Percentiles rank a stretch among this genome's conserved stretches.
phyloP scores from a whole-genome alignment of 176 grass and related monocot species.

The Luzula sylvatica region DNA sequence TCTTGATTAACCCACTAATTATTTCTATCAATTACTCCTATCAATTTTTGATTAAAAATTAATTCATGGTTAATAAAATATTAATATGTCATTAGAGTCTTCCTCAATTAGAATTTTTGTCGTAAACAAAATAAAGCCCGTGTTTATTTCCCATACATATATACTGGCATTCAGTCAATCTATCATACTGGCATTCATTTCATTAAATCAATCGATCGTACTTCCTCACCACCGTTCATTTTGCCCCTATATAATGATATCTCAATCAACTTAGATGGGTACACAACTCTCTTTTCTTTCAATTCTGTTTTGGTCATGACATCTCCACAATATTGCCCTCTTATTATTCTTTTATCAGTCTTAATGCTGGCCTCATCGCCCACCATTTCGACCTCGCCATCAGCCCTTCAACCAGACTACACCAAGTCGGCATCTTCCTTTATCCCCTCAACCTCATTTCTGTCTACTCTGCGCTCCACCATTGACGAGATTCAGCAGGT shows the following conservation, averaged over 20 bases:
- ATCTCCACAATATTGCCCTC: not conserved
- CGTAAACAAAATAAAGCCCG: too few relatives aligned
- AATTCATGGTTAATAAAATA: too few relatives aligned
- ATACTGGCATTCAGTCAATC: too few relatives aligned
- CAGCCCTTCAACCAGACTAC: not conserved
- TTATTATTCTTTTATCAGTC: conserved; percentile 5
- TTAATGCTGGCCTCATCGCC: conserved; percentile 7
- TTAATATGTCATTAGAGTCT: too few relatives aligned
- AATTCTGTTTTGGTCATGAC: conserved; percentile 1
- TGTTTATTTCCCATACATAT: too few relatives aligned
- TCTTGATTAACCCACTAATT: too few relatives aligned
- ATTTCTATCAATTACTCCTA: too few relatives aligned
- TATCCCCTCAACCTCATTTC: conserved; percentile 13
- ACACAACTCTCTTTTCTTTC: not conserved
- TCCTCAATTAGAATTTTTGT: too few relatives aligned
- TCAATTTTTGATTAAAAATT: too few relatives aligned
- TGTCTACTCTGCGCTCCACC: conserved; percentile 41
- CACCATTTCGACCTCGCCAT: not conserved
- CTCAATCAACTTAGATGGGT: not conserved
- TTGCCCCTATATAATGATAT: conserved; percentile 2
- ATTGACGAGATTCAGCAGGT: conserved; percentile 37
- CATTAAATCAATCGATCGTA: too few relatives aligned
- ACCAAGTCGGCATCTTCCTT: not conserved
- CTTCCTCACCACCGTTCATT: not conserved
- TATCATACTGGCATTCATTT: too few relatives aligned